phyloP scores from a whole-genome alignment of 2,329 filamentous ascomycete genomes.

The Chaetothyriales sp. region DNA sequence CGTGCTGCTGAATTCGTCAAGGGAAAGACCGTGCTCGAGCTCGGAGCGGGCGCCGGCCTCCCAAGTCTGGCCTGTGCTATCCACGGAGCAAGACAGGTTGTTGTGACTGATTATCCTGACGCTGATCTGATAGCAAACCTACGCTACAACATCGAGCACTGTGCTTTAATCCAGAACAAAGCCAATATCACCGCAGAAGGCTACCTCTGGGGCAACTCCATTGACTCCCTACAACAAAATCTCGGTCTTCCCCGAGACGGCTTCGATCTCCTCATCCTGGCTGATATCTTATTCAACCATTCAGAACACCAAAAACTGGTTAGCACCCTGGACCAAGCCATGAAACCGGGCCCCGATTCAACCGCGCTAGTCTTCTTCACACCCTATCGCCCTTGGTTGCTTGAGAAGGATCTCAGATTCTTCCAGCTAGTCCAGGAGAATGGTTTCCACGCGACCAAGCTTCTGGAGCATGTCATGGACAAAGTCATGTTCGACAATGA shows the following conservation, averaged over 20 bases:
- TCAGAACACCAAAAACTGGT: conserved; percentile 70
- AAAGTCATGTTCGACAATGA: conserved; percentile 82
- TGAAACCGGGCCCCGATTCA: conserved; percentile 43
- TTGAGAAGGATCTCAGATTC: conserved; percentile 72
- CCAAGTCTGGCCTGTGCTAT: conserved; percentile 66
- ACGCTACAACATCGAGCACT: conserved; percentile 55
- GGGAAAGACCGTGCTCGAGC: conserved; percentile 63
- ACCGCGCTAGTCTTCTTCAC: conserved; percentile 84
- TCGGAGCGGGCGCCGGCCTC: conserved; percentile 77
- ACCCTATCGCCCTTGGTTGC: conserved; percentile 81
- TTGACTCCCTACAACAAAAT: conserved; percentile 44
- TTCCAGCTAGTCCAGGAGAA: conserved; percentile 60
- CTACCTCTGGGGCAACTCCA: conserved; percentile 69
- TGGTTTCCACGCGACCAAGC: conserved; percentile 65
- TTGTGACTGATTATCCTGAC: conserved; percentile 85
- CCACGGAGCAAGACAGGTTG: conserved; percentile 52
- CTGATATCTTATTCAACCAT: conserved; percentile 84
- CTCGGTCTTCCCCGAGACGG: conserved; percentile 26
- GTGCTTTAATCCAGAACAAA: conserved; percentile 32
- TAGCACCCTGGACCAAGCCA: conserved; percentile 53
- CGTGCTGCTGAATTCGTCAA: conserved; percentile 47
- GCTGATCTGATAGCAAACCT: conserved; percentile 69
- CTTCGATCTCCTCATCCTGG: conserved; percentile 75
- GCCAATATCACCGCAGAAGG: conserved; percentile 48
- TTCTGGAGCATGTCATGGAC: conserved; percentile 70